Base-by-base conservation (phyloP, 2,329 filamentous ascomycete genomes). In the Orbilia javanica region DNA sequence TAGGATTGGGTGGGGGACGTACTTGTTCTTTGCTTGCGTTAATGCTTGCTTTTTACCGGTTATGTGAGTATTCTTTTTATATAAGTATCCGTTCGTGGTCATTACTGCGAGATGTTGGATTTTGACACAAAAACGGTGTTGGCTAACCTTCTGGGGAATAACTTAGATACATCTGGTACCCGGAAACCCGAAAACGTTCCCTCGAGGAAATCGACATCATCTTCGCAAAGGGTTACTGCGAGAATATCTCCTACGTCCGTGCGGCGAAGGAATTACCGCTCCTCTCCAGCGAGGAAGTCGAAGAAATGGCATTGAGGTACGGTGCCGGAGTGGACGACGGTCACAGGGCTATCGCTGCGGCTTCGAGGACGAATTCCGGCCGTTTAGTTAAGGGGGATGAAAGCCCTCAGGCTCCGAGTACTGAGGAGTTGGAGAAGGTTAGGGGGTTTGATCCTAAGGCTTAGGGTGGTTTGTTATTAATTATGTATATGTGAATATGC, bases 241-340 rank as follows among this genome's bases (percentile, higher is more conserved):
- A 90, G 83, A 87, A 88, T 1, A 90, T 88, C 4, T 88, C 86
- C 3, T 90, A 90, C 78, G 88, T 90, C 67, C 85, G 85, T 79
- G 89, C 89, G 4, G 87, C 88, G 34, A 85, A 87, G 80, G 86
- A 90, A 60, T 83, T 91, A 71, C 89, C 89, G 0, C 85, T 86
- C 78, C 84, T 90, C 11, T 83, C 85, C 2, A 85, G 85, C 8
- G 84, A 86, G 50, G 86, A 89, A 80, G 85, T 90, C 31, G 87
- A 89, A 82, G 83, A 85, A 64, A 87, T 88, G 80, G 82, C 83
- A 46, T 80, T 82, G 27, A 79, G 82, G 52, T 84, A 84, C 69
- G 83, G 83, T 1, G 74, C 67, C 2, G 74, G 74, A 3, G 20
- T 78, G 1, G 74, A 78, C 15, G 74, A 78, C 25, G 74, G 67